Evolutionary conservation across 2,329 filamentous ascomycete species (phyloP), one percentile per base, ranked within the genome.

Genomic region (Aureobasidium musti): DNA sequence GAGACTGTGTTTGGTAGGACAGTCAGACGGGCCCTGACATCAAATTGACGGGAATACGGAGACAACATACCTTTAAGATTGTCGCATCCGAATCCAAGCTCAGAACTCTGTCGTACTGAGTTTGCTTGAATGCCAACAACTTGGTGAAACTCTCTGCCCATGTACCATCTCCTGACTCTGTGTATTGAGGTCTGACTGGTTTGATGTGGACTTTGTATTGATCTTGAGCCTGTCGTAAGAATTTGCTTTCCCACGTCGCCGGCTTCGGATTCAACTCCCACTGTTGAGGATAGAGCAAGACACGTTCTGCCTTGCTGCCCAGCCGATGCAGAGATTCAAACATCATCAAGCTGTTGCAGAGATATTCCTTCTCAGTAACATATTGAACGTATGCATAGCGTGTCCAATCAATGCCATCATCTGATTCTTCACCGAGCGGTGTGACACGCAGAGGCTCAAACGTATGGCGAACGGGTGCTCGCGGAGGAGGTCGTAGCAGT

Each of bases 81-180:
- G 84, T 83, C 21, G 85, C 80, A 71, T 91, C 88, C 13, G 86
- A 87, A 73, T 91, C 85, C 52, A 87, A 76, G 50, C 82, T 79
- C 47, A 87, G 78, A 39, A 87, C 78, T 56, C 84, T 82, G 21
- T 82, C 76, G 73, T 90, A 91, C 59, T 86, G 80, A 0, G 84
- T 86, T 59, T 89, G 84, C 68, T 87, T 87, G 73, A 90, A 91
- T 3, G 87, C 86, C 45, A 89, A 82, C 28, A 91, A 82, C 73
- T 91, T 91, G 28, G 87, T 88, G 70, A 86, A 87, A 2, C 84
- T 87, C 41, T 85, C 83, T 66, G 86, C 84, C 87, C 87, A 89
- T 1, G 86, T 86, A 21, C 77, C 80, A 70, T 75, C 70, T 33
- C 72, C 72, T 59, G 73, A 70, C 50, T 75, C 73, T 30, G 75